Evolutionary conservation across 805 yeast genomes (phyloP).

Genomic region (Candida sanyiensis): DNA sequence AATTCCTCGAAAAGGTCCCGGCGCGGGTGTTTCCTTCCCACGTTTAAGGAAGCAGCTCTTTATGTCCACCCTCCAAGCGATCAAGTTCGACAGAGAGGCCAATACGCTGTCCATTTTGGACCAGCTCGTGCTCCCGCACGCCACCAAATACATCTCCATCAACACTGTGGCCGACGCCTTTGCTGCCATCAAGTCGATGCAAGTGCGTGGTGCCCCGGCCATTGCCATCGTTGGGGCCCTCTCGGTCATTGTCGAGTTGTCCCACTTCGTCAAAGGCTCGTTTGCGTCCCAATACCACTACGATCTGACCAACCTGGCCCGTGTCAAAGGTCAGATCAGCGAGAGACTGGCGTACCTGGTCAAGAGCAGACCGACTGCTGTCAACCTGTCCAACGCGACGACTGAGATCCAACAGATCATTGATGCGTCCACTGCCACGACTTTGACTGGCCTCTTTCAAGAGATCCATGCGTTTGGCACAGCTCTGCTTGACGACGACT

Average conservation of each 20-base stretch:
- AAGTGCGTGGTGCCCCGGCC: constrained; percentile 98
- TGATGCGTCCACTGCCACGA: constrained; percentile 23
- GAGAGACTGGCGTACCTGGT: constrained; percentile 58
- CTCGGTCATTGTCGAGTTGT: constrained; percentile 71
- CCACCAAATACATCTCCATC: constrained; percentile 61
- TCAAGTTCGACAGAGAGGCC: constrained; percentile 48
- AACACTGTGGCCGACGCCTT: constrained; percentile 67
- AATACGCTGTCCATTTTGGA: constrained; percentile 59
- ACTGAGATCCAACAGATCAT: constrained; percentile 32
- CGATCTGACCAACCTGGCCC: constrained; percentile 27
- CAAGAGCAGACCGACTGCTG: constrained; percentile 92
- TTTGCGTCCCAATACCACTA: constrained; percentile 27
- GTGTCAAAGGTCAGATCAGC: constrained; percentile 34
- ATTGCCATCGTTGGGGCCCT: constrained; percentile 92
- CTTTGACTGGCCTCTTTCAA: constrained; percentile 27
- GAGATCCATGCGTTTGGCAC: constrained; percentile 41
- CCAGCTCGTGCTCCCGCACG: constrained; percentile 78
- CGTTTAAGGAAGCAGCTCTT: no score
- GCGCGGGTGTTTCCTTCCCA: no score
- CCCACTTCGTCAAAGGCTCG: constrained; percentile 26
- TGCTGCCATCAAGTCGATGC: constrained; percentile 82
- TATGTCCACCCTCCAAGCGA: constrained; percentile 49
- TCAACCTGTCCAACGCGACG: constrained; percentile 73
- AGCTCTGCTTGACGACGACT: constrained; percentile 65
- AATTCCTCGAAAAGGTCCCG: no score